Evolutionary conservation across 2,329 filamentous ascomycete species (phyloP), one percentile per base, ranked within the genome.

Genomic region (Hymenotorrendiella dingleyae): DNA sequence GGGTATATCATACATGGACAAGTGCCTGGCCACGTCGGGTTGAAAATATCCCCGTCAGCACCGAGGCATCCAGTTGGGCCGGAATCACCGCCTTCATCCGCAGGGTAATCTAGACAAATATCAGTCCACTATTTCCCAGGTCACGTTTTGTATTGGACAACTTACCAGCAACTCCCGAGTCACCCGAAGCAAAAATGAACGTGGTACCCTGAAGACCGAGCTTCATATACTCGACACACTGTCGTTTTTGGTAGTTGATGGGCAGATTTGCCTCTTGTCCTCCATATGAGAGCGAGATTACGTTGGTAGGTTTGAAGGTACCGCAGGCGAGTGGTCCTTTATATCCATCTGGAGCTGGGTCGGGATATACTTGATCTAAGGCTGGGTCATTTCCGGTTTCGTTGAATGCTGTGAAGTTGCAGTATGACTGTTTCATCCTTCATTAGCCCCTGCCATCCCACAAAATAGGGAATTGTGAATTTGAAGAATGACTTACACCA

Each of bases 251-350:
- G 58, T 80, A 80, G 45, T 62, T 65, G 5, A 66, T 60, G 0
- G 75, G 73, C 11, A 78, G 62, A 29, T 72, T 69, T 7, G 64
- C 61, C 59, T 80, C 76, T 34, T 69, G 65, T 24, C 68, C 69
- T 29, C 72, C 72, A 54, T 77, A 76, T 12, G 69, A 73, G 50
- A 79, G 70, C 26, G 66, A 69, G 49, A 76, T 70, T 5, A 78
- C 74, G 47, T 75, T 76, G 6, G 74, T 74, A 68, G n/a, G 56
- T 22, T 35, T 51, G 51, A 14, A 57, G 36, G n/a, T 59, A 55
- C 17, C 66, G 53, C 43, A 53, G 47, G 68, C 63, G 9, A 64
- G 60, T 59, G 1, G 42, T 2, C 50, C 50, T 16, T 10, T 8
- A 39, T 40, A 52, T 14, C 48, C 43, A 19, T 41, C 46, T 24